Evolutionary conservation across 2,329 filamentous ascomycete genomes (phyloP), one percentile per base, ranked within the genome.

Genomic region (Colletotrichum plurivorum): DNA sequence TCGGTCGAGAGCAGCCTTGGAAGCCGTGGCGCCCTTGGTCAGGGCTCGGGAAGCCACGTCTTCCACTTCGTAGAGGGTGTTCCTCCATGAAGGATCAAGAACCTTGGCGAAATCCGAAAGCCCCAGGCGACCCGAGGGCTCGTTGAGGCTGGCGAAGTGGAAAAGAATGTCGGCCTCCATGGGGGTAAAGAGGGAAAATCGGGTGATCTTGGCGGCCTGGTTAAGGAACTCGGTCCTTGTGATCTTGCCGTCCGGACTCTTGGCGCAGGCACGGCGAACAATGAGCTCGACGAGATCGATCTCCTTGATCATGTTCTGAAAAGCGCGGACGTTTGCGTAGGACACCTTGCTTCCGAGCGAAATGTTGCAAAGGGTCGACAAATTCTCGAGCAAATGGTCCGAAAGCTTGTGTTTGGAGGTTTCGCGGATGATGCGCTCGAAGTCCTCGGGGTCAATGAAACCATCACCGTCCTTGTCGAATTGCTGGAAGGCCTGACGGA

Each of bases 91-190:
- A 0, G 96, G 90, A 78, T 99, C 96, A 56, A 99, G 89, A 22
- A 99, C 96, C 82, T 97, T 97, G 75, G 94, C 90, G 78, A 99
- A 99, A 82, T 98, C 95, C 70, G 84, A 83, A 52, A 97, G 85
- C 39, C 93, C 89, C 1, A 99, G 89, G 57, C 94, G 89, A 20
- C 95, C 96, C 1, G 94, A 95, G 3, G 94, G 93, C 75, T 96
- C 92, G 78, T 98, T 94, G 63, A 98, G 87, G 71, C 95, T 94
- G 70, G 96, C 96, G 80, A 99, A 99, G 84, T 98, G 96, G 87
- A 99, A 99, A 48, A 99, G 89, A 71, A 99, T 97, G 78, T 99
- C 96, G 48, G 95, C 95, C 82, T 99, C 96, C 94, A 98, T 98
- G 13, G 96, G 96, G 0, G 96, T 98, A 82, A 98, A 98, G 43